Percentiles rank a stretch among this genome's conserved stretches.
phyloP scores from a whole-genome alignment of 345 rosid species.

The Ceriops decandra region DNA sequence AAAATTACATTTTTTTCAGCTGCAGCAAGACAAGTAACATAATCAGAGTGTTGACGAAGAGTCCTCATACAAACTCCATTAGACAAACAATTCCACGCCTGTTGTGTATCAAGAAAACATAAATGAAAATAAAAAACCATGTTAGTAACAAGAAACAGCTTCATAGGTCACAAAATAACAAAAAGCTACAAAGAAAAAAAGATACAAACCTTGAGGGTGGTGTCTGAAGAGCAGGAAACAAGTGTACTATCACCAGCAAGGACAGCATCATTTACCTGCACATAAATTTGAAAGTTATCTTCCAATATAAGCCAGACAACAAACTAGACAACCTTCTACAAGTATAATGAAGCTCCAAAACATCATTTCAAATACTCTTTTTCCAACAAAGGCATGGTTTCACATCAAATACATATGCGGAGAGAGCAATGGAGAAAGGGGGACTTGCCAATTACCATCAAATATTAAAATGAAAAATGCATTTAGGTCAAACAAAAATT shows the following conservation, averaged over 20 bases:
- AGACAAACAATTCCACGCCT: constrained; percentile 91
- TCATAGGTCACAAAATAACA: constrained; percentile 3
- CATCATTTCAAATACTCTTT: background rate
- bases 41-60: constrained; percentile 94
- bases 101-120: constrained; percentile 17
- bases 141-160: background rate
- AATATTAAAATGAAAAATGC: background rate
- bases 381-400: background rate
- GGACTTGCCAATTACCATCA: background rate
- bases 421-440: background rate
- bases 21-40: constrained; percentile 90
- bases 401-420: background rate
- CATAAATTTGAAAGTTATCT: constrained; percentile 1
- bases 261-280: constrained; percentile 89
- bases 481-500: background rate
- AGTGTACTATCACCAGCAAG: constrained; percentile 74
- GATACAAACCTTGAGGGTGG: constrained; percentile 79
- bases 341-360: background rate
- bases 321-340: background rate
- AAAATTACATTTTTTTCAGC: constrained; percentile 88
- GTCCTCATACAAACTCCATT: constrained; percentile 82
- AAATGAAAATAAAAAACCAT: constrained; percentile 11
- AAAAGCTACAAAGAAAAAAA: background rate
- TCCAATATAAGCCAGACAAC: background rate
- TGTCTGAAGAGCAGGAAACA: constrained; percentile 94